Base-by-base conservation (phyloP, 2,329 filamentous ascomycete genomes). In the Botrytis sinoallii region DNA sequence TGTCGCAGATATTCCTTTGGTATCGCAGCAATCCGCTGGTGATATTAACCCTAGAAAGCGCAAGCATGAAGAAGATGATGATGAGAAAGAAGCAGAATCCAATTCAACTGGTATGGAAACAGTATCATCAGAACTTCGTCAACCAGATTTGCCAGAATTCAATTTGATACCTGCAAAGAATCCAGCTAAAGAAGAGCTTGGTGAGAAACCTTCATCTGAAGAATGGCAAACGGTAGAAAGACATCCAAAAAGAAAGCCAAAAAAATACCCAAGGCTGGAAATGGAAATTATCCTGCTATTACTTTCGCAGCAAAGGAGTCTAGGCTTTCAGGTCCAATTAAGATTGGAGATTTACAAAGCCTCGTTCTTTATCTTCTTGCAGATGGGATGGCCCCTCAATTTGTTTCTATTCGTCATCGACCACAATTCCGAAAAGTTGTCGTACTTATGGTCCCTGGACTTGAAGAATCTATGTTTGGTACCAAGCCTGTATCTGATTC, bases 391-490 rank as follows among this genome's bases (percentile, higher is more conserved):
- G 86, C 88, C 3, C 90, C 90, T 22, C 88, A 90, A 77, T 92
- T 90, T 88, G 85, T 92, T 63, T 86, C 87, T 63, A 86, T 92
- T 67, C 85, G 85, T 74, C 87, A 92, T 78, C 86, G 90, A 64
- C 87, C 88, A 9, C 85, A 90, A 74, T 90, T 92, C 78, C 85
- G 89, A 76, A 97, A 96, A 83, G 92, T 97, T 44, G 95, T 98
- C 44, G 89, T 93, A 59, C 85, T 99, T 77, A 95, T 98, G 92
- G 90, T 98, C 18, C 96, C 96, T 18, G 96, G 96, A 0, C 84
- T 99, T 38, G 95, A 98, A 81, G 89, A 93, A 79, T 92, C 90
- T 75, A 96, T 98, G 92, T 97, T 98, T 83, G 89, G 92, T 81
- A 86, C 78, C 84, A 85, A 74, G 35, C 66, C 63, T 25, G 63